phyloP scores from a whole-genome alignment of 2,329 filamentous ascomycete species.

The Fusarium mexicanum region DNA sequence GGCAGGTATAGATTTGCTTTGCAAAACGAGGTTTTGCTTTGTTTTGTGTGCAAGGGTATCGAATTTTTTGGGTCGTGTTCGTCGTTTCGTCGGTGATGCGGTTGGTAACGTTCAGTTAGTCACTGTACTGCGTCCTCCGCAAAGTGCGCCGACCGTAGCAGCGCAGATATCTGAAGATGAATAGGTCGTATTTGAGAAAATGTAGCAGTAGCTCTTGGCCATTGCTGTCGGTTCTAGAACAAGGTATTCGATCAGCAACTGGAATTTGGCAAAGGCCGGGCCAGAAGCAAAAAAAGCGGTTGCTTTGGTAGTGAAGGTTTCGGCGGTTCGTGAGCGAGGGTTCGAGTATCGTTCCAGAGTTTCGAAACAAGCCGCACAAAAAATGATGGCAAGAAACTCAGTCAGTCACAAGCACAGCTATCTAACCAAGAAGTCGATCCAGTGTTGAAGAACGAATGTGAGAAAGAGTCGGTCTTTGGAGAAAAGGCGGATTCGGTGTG shows the following conservation, averaged over 20 bases:
- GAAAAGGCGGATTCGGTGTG: conserved; percentile 19
- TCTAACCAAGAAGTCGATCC: conserved; percentile 23
- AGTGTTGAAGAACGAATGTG: conserved; percentile 25
- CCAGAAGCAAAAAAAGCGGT: conserved; percentile 13
- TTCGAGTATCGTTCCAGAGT: conserved; percentile 14
- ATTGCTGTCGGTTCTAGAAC: conserved; percentile 39
- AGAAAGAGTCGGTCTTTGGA: conserved; percentile 23
- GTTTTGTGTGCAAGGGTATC: conserved; percentile 27
- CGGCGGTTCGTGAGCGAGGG: conserved; percentile 15
- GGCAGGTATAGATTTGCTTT: conserved; percentile 7
- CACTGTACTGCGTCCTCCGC: conserved; percentile 29
- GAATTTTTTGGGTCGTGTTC: conserved; percentile 11
- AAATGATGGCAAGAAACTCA: conserved; percentile 8
- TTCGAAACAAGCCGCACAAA: conserved; percentile 18
- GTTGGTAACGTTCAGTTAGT: conserved; percentile 32
- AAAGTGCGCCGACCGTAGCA: conserved; percentile 30
- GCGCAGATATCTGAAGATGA: conserved; percentile 19
- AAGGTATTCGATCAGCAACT: conserved; percentile 20
- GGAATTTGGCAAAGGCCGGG: conserved; percentile 14
- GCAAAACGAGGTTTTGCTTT: conserved; percentile 16
- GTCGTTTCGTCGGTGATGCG: conserved; percentile 25
- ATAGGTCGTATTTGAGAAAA: conserved; percentile 19
- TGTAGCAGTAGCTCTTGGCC: conserved; percentile 37
- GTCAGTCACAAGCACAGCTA: conserved; percentile 25
- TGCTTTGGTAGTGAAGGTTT: conserved; percentile 8